These are phyloP conservation scores for Aegilops sharonensis DNA, from an alignment of 176 grass and related monocot genomes.

Conservation along the genomic window DNA sequence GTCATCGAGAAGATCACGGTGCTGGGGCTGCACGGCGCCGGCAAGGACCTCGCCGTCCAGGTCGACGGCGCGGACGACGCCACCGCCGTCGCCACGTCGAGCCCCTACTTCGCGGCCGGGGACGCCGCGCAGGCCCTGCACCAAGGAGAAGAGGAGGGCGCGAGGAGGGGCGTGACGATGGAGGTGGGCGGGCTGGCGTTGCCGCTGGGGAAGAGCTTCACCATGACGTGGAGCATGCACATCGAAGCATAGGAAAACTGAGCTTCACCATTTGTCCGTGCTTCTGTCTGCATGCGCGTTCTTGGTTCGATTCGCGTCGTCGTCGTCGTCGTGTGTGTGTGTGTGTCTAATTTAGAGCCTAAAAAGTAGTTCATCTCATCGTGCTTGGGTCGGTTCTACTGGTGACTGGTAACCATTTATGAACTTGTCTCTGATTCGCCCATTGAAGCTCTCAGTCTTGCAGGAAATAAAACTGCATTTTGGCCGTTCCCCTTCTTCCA, in stretches of 20 bases:
- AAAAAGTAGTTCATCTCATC: too few relatives aligned
- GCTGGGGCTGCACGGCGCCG: conserved; percentile 64
- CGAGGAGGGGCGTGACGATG: conserved; percentile 49
- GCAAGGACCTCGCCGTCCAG: conserved; percentile 43
- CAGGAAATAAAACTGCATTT: too few relatives aligned
- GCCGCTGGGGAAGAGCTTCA: conserved; percentile 90
- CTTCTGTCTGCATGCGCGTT: conserved; percentile 14
- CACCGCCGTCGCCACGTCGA: conserved; percentile 29
- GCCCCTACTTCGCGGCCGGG: conserved; percentile 26
- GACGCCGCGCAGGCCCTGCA: conserved; percentile 1
- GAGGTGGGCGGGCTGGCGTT: conserved; percentile 74
- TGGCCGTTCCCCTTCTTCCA: too few relatives aligned
- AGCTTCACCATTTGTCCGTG: neutral
- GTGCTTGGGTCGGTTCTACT: too few relatives aligned
- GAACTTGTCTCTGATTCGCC: too few relatives aligned
- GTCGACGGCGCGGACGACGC: conserved; percentile 39
- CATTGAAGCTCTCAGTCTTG: neutral
- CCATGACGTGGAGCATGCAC: conserved; percentile 72
- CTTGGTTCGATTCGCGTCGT: neutral
- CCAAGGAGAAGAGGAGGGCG: conserved; percentile 21
- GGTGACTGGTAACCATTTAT: too few relatives aligned
- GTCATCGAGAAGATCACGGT: conserved; percentile 78
- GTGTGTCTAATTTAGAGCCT: neutral
- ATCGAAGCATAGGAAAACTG: conserved; percentile 40
- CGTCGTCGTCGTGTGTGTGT: neutral